Evolutionary conservation across 73 alveolate genomes (phyloP).

Genomic region (Paramecium primaurelia): DNA sequence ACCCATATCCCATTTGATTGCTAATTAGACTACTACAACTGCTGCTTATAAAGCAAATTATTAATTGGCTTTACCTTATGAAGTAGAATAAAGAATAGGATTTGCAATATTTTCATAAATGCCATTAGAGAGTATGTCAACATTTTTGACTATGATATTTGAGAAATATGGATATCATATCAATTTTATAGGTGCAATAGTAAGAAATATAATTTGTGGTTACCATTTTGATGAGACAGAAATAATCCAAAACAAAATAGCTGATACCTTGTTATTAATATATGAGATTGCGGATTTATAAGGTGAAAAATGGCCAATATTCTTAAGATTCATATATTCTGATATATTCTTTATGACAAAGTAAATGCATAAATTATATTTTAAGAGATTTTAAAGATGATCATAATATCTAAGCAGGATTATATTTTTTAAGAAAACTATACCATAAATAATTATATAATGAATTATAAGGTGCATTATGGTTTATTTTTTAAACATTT

Average conservation of each 20-base stretch:
- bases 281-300: neutral
- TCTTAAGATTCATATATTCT: neutral
- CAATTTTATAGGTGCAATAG: neutral
- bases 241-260: neutral
- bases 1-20: neutral
- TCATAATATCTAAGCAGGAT: neutral
- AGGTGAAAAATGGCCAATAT: slow-evolving; percentile 1
- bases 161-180: slow-evolving; percentile 33
- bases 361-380: neutral
- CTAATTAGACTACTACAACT: neutral
- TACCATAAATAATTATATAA: neutral
- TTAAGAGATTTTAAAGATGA: slow-evolving; percentile 14
- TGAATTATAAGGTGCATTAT: neutral
- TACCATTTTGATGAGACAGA: neutral
- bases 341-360: neutral
- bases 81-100: neutral
- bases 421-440: neutral
- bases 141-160: neutral
- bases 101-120: neutral
- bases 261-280: neutral
- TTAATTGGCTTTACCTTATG: neutral
- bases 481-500: neutral
- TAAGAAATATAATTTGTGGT: neutral
- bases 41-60: neutral
- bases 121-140: neutral